These are phyloP conservation scores for Fallopia convolvulus DNA, from an alignment of 148 eudicot genomes.

Conservation along the genomic window DNA sequence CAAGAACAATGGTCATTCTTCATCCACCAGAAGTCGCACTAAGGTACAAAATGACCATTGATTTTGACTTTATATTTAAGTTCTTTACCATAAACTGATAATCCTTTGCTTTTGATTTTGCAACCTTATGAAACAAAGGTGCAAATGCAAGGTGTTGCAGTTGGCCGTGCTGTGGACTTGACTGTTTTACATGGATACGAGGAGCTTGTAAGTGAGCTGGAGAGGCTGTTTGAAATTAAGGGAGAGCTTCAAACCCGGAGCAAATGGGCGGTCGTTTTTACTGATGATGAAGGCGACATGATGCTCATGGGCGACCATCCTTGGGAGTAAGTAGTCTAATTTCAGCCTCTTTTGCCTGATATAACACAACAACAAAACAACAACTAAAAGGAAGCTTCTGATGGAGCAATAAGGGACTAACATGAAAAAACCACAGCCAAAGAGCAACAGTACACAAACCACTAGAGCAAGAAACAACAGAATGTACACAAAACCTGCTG, in stretches of 20 bases:
- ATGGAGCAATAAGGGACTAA: too few relatives aligned
- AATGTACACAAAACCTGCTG: too few relatives aligned
- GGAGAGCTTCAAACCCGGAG: conserved; percentile 54
- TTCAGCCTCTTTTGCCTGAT: background rate
- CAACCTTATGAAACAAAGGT: conserved; percentile 31
- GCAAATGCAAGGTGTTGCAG: conserved; percentile 92
- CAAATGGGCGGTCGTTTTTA: conserved; percentile 71
- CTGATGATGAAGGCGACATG: conserved; percentile 92
- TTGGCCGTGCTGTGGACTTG: conserved; percentile 92
- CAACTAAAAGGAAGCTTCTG: too few relatives aligned
- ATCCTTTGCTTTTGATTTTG: background rate
- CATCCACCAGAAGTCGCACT: conserved; percentile 61
- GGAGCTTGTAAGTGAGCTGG: conserved; percentile 60
- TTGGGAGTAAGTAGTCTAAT: conserved; percentile 63
- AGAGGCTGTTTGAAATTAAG: conserved; percentile 66
- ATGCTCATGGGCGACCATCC: conserved; percentile 94
- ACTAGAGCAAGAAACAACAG: too few relatives aligned
- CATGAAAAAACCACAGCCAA: background rate
- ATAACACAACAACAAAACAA: too few relatives aligned
- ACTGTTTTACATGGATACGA: conserved; percentile 45
- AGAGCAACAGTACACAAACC: too few relatives aligned
- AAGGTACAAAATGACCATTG: conserved; percentile 36
- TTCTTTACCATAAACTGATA: background rate
- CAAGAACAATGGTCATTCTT: conserved; percentile 19
- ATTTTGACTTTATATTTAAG: background rate